Evolutionary conservation across 2,329 filamentous ascomycete species (phyloP), one percentile per base, ranked within the genome.

Genomic region (Thelonectria olida): DNA sequence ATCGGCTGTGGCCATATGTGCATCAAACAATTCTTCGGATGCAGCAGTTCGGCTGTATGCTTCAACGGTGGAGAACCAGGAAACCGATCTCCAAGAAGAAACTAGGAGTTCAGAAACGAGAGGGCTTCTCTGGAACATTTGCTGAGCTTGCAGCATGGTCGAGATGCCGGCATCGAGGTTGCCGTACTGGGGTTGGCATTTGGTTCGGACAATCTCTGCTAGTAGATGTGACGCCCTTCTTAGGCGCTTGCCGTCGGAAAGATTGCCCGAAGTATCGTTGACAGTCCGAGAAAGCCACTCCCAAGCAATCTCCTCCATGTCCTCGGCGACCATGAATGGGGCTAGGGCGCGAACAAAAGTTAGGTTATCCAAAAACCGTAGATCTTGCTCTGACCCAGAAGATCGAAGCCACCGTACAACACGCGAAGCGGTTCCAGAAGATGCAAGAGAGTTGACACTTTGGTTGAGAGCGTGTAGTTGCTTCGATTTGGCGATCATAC

Each of bases 351-450:
- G 67, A 54, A 84, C 70, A 28, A 82, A 76, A n/a, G 66, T 61
- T 31, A 72, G 58, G 45, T 81, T 67, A 17, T 74, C 67, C 5
- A 86, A 71, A 54, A 88, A 87, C 1, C 72, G 69, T 12, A 87
- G 72, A 36, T 78, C 70, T 1, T 77, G 74, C 62, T 86, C 82
- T 2, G 78, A 70, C 2, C 84, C 83, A 1, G 82, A 83, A 0
- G 84, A 76, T 1, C 80, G 79, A 27, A 88, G 79, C 86, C 86
- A 88, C 54, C 79, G 76, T 2, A 87, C 67, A 1, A 88, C 82
- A 15, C 79, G 80, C 2, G 76, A 71, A 1, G 81, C 83, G 1
- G 82, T 82, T 2, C 81, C 79, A 0, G 82, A 81, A 1, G 74
- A 69, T 13, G 74, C 73, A 66, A 84, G 76, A 6, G 74, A 74